A percentile compares a stretch with the other conserved stretches of the same genome.
Evolutionary conservation across 345 rosid species (phyloP).

Genomic region (Moricandia moricandioides): DNA sequence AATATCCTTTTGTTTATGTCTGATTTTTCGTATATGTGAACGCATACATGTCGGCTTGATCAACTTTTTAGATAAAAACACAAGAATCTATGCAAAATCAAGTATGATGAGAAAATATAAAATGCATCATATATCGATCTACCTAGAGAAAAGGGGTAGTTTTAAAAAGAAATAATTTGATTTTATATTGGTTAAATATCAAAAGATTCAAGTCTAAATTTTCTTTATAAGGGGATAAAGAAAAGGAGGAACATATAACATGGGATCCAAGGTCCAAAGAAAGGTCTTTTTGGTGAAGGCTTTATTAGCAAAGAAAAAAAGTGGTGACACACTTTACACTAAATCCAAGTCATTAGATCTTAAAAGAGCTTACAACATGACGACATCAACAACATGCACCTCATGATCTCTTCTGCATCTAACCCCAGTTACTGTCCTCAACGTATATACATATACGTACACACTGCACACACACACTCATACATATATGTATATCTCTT

Average conservation of each 20-base stretch:
- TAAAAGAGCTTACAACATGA: constrained; percentile 31
- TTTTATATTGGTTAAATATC: not conserved
- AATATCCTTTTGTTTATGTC: too few relatives aligned
- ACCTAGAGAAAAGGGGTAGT: not conserved
- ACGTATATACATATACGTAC: not conserved
- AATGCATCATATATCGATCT: not conserved
- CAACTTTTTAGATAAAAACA: too few relatives aligned
- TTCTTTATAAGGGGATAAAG: constrained; percentile 7
- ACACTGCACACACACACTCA: not conserved
- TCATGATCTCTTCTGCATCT: constrained; percentile 13
- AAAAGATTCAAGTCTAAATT: not conserved
- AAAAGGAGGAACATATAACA: constrained; percentile 26
- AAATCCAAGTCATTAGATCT: constrained; percentile 36
- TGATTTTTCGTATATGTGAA: too few relatives aligned
- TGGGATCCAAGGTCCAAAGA: constrained; percentile 22
- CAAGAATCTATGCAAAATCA: too few relatives aligned
- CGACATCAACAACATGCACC: constrained; percentile 29
- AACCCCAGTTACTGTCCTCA: not conserved
- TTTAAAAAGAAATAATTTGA: not conserved
- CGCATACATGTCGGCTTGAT: too few relatives aligned
- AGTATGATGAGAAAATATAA: too few relatives aligned
- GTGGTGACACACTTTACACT: constrained; percentile 34
- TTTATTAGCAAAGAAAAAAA: not conserved
- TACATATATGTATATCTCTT: not conserved
- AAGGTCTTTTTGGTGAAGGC: constrained; percentile 5